Percentiles rank a stretch among this genome's conserved stretches.
These are phyloP conservation scores for Umbilicus rupestris DNA, from an alignment of 164 flowering plant genomes.

Conservation along the genomic window DNA sequence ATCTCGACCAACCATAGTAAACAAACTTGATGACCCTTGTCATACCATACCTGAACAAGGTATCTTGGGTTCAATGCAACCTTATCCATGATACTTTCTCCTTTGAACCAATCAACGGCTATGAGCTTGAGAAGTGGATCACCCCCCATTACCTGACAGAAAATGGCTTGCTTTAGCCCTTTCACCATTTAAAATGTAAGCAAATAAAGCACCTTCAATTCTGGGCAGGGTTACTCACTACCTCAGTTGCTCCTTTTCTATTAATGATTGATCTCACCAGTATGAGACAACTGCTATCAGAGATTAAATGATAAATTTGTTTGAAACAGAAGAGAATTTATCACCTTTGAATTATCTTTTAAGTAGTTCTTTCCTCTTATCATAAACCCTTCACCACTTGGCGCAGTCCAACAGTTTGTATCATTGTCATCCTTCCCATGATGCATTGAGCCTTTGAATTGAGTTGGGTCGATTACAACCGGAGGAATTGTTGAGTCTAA, in stretches of 20 bases:
- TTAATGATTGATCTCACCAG: too few relatives aligned
- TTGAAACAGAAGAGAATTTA: background rate
- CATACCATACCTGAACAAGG: slow-evolving; percentile 75
- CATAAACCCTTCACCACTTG: slow-evolving; percentile 73
- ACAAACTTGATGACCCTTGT: background rate
- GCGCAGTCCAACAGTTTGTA: slow-evolving; percentile 76
- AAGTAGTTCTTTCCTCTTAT: slow-evolving; percentile 84
- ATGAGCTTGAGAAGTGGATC: slow-evolving; percentile 89
- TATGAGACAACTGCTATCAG: background rate
- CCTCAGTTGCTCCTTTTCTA: too few relatives aligned
- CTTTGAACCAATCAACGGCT: slow-evolving; percentile 92
- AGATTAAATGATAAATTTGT: background rate
- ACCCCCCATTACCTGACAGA: slow-evolving; percentile 67
- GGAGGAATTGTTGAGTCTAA: slow-evolving; percentile 41
- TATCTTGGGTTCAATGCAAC: slow-evolving; percentile 64
- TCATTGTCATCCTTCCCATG: slow-evolving; percentile 54
- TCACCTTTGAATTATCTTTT: slow-evolving; percentile 68
- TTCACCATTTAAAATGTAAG: background rate
- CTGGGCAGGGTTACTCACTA: too few relatives aligned
- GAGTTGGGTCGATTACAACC: slow-evolving; percentile 31
- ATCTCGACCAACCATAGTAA: background rate
- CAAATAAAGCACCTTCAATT: background rate
- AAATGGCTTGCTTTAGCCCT: background rate
- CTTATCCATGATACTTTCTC: slow-evolving; percentile 38
- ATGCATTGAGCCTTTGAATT: slow-evolving; percentile 48